Base-by-base conservation (phyloP, 2,329 filamentous ascomycete genomes). In the Chaetoscypha palmicola region DNA sequence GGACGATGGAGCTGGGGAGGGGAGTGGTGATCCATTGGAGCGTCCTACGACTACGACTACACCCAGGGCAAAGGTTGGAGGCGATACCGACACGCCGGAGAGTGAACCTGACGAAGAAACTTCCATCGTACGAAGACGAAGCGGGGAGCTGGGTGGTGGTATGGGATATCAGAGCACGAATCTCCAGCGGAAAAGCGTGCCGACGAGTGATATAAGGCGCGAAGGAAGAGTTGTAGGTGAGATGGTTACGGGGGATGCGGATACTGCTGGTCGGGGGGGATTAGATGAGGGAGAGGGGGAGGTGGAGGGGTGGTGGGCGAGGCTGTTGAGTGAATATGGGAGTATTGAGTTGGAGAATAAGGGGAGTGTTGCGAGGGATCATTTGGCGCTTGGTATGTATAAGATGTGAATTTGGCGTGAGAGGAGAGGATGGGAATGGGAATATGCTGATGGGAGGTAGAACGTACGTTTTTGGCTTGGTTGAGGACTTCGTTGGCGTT, bases 401-500 rank as follows among this genome's bases (percentile, higher is more conserved):
- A n/a, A n/a, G n/a, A n/a, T n/a, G n/a, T n/a, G n/a, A n/a, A n/a
- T n/a, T n/a, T n/a, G n/a, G n/a, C 20, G 33, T 14, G 21, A 36
- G 5, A 24, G n/a, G 24, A 10, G 14, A 4, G 4, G 20, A 19
- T 24, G 16, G 12, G 33, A 19, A 16, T 11, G 16, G 14, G 7
- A 31, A 31, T 41, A 38, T 41, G 38, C 38, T 41, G 34, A 46
- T 46, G 16, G n/a, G 9, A 14, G 16, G 7, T 53, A 89, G 86
- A 92, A 65, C 76, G 86, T 16, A 92, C 86, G 0, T 92, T 91
- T 64, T 76, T 92, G 23, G 86, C 86, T 43, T 92, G 86, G 86
- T 73, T 92, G 33, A 77, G 86, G 41, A 92, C 86, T 2, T 89
- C 83, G 2, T 74, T 92, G 26, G 80, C 83, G 19, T 92, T 92